Evolutionary conservation across 2,329 filamentous ascomycete species (phyloP), one percentile per base, ranked within the genome.

Genomic region (Aspergillaceae sp.): DNA sequence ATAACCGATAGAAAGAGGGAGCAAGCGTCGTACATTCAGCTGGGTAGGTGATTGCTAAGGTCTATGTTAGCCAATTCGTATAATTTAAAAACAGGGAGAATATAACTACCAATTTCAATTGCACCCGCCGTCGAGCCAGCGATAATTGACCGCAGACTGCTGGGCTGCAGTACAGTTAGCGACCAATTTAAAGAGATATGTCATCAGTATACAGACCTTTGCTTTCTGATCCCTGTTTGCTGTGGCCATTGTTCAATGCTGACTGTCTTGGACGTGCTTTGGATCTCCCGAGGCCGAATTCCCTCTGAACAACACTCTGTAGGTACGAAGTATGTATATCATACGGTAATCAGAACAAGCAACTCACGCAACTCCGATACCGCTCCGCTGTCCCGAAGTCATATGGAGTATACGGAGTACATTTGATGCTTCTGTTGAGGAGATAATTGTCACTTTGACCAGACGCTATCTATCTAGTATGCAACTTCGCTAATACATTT

Each of bases 91-190:
- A 8, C 8, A 28, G 5, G 8, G 7, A 28, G 5, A 26, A 19
- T 38, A 38, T 38, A 35, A 71, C 57, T 74, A 90, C 86, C 82
- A 66, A 97, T 97, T 72, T 98, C 91, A 55, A 97, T 79, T 45
- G 90, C 92, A 60, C 92, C 92, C 45, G 91, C 92, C n/a, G 86
- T 86, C 47, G 88, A 87, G 52, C 92, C 92, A 46, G 92, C 92
- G 58, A 97, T 75, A 58, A 97, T 87, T 49, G 89, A 95, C 56
- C 92, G 86, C 64, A 95, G 69, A 42, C 86, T 80, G 61, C 86
- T 95, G 41, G 90, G 87, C 70, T 83, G 61, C 46, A 60, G 54
- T 34, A 62, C 76, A 76, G 49, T 61, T 48, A 62, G 56, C 42
- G 41, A 29, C 41, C 2, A 36, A 40, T 27, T 40, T 32, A 9